A percentile compares a stretch with the other conserved stretches of the same genome.
Conservation (phyloP, 352 stramenopile genomes). For the Pythium sp. region DNA sequence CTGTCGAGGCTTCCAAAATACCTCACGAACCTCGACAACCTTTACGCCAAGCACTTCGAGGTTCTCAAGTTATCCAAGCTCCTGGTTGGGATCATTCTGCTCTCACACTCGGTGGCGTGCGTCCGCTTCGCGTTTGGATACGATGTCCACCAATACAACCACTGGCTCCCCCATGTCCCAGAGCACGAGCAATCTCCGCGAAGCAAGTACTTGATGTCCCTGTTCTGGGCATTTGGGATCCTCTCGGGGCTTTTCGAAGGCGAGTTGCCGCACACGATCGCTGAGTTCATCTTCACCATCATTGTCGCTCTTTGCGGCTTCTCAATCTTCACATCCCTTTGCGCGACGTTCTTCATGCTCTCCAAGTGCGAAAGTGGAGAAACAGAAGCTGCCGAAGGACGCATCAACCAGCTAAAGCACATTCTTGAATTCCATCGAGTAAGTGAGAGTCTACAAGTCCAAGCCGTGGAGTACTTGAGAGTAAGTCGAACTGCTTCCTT, state of each 20-base stretch:
- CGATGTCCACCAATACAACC: constrained; percentile 36
- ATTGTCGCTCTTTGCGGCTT: constrained; percentile 66
- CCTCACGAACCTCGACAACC: constrained; percentile 47
- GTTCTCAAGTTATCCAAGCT: constrained; percentile 46
- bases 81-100: constrained; percentile 40
- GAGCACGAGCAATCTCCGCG: constrained; percentile 25
- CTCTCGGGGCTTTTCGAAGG: constrained; percentile 72
- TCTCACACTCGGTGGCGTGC: constrained; percentile 61
- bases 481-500: constrained; percentile 19
- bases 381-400: constrained; percentile 49
- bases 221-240: constrained; percentile 70
- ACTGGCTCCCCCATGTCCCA: constrained; percentile 43
- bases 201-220: constrained; percentile 40
- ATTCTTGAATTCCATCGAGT: constrained; percentile 68
- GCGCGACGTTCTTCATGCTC: constrained; percentile 76
- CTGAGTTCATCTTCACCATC: constrained; percentile 65
- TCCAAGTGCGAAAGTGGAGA: constrained; percentile 76
- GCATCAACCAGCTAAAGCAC: constrained; percentile 74
- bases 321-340: constrained; percentile 65
- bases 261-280: constrained; percentile 41
- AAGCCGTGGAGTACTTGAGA: constrained; percentile 66
- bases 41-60: constrained; percentile 67
- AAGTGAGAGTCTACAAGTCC: constrained; percentile 44
- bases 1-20: constrained; percentile 40
- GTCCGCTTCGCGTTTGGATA: constrained; percentile 61